Evolutionary conservation across 345 rosid species (phyloP), one percentile per base, ranked within the genome.

Genomic region (Leavenworthia alabamica): DNA sequence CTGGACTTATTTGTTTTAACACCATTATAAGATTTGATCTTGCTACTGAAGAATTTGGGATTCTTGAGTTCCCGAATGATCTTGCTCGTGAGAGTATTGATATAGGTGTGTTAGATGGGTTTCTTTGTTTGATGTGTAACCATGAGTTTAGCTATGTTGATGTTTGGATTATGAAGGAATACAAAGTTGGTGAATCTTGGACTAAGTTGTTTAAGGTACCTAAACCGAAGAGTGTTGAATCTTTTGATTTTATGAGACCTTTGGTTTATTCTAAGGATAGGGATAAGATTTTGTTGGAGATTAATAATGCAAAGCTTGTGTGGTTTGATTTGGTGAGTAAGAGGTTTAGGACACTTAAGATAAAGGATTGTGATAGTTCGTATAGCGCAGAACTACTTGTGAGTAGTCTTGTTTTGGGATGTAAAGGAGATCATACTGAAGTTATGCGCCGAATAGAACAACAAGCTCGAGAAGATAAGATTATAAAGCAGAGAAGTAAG

Each of bases 351-450:
- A 45, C 42, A 22, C n/a, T 73, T n/a, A 67, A 41, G 60, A 55
- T 75, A 15, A 39, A 17, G 7, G 77, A 64, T 35, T 28, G 68
- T 45, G 77, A 70, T 1, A 2, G 8, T 29, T 11, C 14, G 0
- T 75, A 24, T 55, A 64, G 59, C 12, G 55, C 69, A 1, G 60
- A 74, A 8, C 1, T 70, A 15, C 61, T 60, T 19, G 74, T 76
- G 37, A 73, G 98, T 92, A 68, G 83, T 62, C 91, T 85, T 28
- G 77, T 81, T 57, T 56, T 81, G 12, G 66, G 46, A 26, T 48
- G 64, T 41, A 31, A 56, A 74, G 74, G 60, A 40, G 71, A 49
- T 64, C 62, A 54, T 59, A 20, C 6, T 17, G 69, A 70, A 39
- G 74, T 14, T 56, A 31, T 14, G 17, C 57, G 63, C 1, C 71